Base-by-base conservation (phyloP, 805 yeast species). In the Vanderwaltozyma tropicalis region DNA sequence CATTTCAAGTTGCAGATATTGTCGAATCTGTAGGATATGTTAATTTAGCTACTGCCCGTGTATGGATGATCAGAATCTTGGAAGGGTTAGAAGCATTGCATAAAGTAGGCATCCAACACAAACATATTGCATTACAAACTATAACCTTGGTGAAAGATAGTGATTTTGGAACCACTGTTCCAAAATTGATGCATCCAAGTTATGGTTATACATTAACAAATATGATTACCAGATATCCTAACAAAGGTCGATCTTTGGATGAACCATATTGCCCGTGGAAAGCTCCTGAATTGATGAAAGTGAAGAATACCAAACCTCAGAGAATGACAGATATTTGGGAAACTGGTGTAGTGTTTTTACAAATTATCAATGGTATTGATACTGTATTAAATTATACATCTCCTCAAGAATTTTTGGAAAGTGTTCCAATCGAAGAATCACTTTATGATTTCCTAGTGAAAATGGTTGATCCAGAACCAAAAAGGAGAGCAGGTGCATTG, bases 291-390 rank as follows among this genome's bases (percentile, higher is more conserved):
- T 45, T 78, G 7, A 33, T 47, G 10, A 53, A 57, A 41, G 56
- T 49, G 27, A 55, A 51, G 13, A 14, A 25, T 10, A 50, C 59
- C 26, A 73, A 69, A 40, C 79, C 82, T 12, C 80, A 80, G 40
- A 66, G 87, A 27, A 83, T 86, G 56, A 78, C 96, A 0, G 98
- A 92, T 63, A 80, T 92, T 9, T 92, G 97, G 97, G 83, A 83
- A 52, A 61, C 87, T 28, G 98, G 96, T 7, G 84, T 84, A 0
- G 57, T 82, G 6, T 79, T 89, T 46, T 68, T 78, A 14, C 76
- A 81, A 44, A 64, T 79, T 55, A 66, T 84, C 4, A 64, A 71
- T 31, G 89, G 94, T 0, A 61, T 67, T 2, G 77, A 74, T 33
- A 64, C 71, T 1, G 61, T 74, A 1, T 67, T 73, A 10, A 73